Conservation (phyloP, 148 eudicot genomes). For the Pouteria glomerata region DNA sequence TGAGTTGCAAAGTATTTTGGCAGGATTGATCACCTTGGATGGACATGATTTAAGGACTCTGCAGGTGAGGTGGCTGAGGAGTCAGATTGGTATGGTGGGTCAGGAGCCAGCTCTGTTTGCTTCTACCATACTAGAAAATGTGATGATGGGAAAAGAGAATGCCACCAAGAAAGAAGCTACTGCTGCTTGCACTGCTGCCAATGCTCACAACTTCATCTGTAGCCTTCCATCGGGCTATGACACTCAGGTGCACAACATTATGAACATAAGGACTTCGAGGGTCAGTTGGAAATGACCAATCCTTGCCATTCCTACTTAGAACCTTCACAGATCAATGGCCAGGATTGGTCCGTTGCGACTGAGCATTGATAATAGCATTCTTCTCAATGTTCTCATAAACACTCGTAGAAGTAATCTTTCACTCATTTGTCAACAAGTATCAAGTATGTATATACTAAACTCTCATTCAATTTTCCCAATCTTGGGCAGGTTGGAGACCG, state of each 20-base stretch:
- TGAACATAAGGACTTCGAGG: too few relatives aligned
- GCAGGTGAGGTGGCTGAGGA: conserved; percentile 48
- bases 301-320: too few relatives aligned
- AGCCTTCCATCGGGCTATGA: conserved; percentile 38
- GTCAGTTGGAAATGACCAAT: too few relatives aligned
- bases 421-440: too few relatives aligned
- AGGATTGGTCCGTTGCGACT: too few relatives aligned
- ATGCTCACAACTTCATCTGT: conserved; percentile 38
- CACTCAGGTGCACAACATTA: conserved; percentile 37
- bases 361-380: too few relatives aligned
- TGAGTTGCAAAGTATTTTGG: background rate
- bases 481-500: conserved; percentile 45
- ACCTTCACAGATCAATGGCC: too few relatives aligned
- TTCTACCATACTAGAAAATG: conserved; percentile 38
- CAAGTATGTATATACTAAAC: too few relatives aligned
- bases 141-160: conserved; percentile 51
- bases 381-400: too few relatives aligned
- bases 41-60: conserved; percentile 44
- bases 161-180: conserved; percentile 48
- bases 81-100: conserved; percentile 51
- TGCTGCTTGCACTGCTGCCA: conserved; percentile 40
- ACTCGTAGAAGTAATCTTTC: too few relatives aligned
- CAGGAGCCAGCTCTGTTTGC: conserved; percentile 51
- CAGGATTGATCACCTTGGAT: conserved; percentile 40
- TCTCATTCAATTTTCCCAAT: too few relatives aligned